phyloP scores from a whole-genome alignment of 2,329 filamentous ascomycete species.

The Colletotrichum cordylinicola region DNA sequence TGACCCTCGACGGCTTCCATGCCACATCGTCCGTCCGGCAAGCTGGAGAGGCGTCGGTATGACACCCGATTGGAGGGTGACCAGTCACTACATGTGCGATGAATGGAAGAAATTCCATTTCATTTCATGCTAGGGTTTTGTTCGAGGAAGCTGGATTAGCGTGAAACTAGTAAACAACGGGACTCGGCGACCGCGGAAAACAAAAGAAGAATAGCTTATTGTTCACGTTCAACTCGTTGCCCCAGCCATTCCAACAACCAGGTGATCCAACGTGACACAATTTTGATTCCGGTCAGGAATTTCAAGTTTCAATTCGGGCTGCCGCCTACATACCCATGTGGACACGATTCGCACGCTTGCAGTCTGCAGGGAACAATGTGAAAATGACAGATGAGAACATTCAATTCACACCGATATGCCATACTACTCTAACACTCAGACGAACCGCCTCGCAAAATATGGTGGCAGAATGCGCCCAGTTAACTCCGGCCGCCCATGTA shows the following conservation, averaged over 20 bases:
- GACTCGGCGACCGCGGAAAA: neutral
- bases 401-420: neutral
- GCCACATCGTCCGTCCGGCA: constrained; percentile 47
- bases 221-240: neutral
- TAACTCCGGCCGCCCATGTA: neutral
- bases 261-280: neutral
- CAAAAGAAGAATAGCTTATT: neutral
- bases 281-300: neutral
- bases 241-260: neutral
- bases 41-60: neutral
- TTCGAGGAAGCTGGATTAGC: neutral
- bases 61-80: neutral
- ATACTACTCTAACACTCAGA: neutral
- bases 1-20: constrained; percentile 83
- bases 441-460: neutral
- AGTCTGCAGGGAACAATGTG: neutral
- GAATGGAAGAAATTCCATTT: neutral
- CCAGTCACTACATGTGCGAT: neutral
- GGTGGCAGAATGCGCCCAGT: neutral
- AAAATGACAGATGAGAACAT: neutral
- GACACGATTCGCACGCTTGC: neutral
- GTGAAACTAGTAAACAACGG: neutral
- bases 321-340: neutral
- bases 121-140: neutral
- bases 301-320: neutral